Evolutionary conservation across 441 rosid genomes (phyloP), one percentile per base, ranked within the genome.

Genomic region (Populus hybrid): DNA sequence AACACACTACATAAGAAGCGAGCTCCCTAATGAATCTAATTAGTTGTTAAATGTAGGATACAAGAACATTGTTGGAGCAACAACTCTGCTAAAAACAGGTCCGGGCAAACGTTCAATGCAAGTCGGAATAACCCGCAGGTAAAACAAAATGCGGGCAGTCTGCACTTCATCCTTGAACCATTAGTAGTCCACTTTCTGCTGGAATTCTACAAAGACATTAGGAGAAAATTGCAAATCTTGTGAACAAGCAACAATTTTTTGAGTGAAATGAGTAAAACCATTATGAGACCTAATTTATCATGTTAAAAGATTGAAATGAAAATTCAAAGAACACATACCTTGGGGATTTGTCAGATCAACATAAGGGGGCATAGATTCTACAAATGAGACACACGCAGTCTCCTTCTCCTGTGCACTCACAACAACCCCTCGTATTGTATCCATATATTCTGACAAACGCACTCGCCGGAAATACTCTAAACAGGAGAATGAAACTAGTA

Each of bases 161-260:
- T 95, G 99, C 73, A 95, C 93, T 66, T 93, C 98, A 86, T 95
- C 99, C 77, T 84, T 84, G 80, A 85, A 89, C 99, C 98, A 95
- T 74, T 70, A 70, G 81, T 94, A 94, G 36, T 82, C 88, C 83
- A 86, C 77, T 82, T 80, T 86, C 78, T 80, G 85, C 75, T 14
- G 78, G 67, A 85, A 81, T 28, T 82, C 93, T 95, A 80, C 78
- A 80, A 71, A 77, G 79, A 81, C 82, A 77, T 73, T 16, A 50
- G 5, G 59, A 75, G 30, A 78, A 71, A 18, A 73, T 23, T 21
- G 6, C 10, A 24, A 59, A 64, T 57, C 24, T 78, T 53, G 65
- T 24, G 38, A 79, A 68, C 20, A 66, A 71, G 68, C 16, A 80
- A 53, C 74, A 77, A 61, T 53, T 10, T 57, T 23, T 38, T 28